Conservation (phyloP, 345 rosid genomes). For the Acer campestre region DNA sequence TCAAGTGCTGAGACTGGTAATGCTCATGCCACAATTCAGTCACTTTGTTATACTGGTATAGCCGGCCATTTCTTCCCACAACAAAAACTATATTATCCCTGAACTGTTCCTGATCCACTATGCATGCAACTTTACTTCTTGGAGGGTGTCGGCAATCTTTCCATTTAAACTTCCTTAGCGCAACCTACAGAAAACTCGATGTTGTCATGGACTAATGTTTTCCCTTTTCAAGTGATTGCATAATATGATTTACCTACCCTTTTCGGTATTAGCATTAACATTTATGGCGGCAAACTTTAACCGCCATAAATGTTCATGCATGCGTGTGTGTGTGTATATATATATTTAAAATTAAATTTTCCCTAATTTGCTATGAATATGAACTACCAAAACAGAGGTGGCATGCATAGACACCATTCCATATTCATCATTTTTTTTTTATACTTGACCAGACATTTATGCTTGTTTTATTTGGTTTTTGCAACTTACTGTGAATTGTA, state of each 20-base stretch:
- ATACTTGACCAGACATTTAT: not conserved
- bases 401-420: not conserved
- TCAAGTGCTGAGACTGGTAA: conserved; percentile 63
- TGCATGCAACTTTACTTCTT: conserved; percentile 52
- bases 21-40: conserved; percentile 71
- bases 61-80: conserved; percentile 47
- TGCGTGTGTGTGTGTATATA: not conserved
- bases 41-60: conserved; percentile 69
- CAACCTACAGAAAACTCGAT: conserved; percentile 43
- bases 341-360: not conserved
- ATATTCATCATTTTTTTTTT: not conserved
- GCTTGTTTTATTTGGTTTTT: conserved; percentile 14
- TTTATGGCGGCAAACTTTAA: not conserved
- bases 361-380: not conserved
- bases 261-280: not conserved
- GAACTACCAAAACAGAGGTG: not conserved
- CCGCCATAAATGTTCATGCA: not conserved
- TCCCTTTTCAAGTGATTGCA: not conserved
- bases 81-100: conserved; percentile 56
- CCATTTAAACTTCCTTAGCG: conserved; percentile 60
- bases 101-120: conserved; percentile 64
- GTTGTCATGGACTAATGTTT: conserved; percentile 2
- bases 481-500: conserved; percentile 62
- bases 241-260: not conserved
- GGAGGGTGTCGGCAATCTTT: conserved; percentile 62